phyloP scores from a whole-genome alignment of 805 yeast genomes.

The Phaffomyces antillensis region DNA sequence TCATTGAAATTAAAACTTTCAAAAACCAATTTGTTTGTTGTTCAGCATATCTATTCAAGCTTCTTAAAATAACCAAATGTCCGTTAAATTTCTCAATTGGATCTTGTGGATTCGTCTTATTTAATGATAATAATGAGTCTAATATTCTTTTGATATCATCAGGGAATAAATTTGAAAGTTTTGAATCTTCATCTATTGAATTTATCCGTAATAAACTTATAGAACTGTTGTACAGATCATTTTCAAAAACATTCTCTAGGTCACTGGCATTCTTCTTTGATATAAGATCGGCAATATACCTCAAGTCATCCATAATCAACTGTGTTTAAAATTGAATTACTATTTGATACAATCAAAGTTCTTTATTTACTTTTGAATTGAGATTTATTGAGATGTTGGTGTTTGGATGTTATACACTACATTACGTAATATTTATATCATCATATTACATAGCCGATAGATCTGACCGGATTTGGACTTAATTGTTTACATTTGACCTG shows the following conservation, averaged over 20 bases:
- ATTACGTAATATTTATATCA: too few relatives aligned
- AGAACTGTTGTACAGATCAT: background rate
- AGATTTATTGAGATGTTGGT: too few relatives aligned
- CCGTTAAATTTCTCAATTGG: slow-evolving; percentile 24
- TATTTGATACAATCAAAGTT: too few relatives aligned
- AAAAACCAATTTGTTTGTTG: slow-evolving; percentile 47
- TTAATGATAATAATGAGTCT: slow-evolving; percentile 8
- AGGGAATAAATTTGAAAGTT: background rate
- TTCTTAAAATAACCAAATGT: slow-evolving; percentile 34
- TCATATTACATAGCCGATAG: background rate
- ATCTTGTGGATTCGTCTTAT: slow-evolving; percentile 21
- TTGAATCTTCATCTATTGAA: background rate
- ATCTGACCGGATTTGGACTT: background rate
- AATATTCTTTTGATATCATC: slow-evolving; percentile 10
- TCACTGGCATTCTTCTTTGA: background rate
- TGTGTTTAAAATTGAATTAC: too few relatives aligned
- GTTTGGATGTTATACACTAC: too few relatives aligned
- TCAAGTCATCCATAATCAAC: slow-evolving; percentile 1
- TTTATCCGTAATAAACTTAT: slow-evolving; percentile 1
- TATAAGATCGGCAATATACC: background rate
- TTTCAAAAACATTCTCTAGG: background rate
- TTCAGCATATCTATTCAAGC: slow-evolving; percentile 47
- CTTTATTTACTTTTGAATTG: too few relatives aligned
- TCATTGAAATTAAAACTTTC: slow-evolving; percentile 32
- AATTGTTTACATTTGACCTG: slow-evolving; percentile 6